Conservation (phyloP, 2,329 filamentous ascomycete genomes). For the Torrubiellomyces zombiae region DNA sequence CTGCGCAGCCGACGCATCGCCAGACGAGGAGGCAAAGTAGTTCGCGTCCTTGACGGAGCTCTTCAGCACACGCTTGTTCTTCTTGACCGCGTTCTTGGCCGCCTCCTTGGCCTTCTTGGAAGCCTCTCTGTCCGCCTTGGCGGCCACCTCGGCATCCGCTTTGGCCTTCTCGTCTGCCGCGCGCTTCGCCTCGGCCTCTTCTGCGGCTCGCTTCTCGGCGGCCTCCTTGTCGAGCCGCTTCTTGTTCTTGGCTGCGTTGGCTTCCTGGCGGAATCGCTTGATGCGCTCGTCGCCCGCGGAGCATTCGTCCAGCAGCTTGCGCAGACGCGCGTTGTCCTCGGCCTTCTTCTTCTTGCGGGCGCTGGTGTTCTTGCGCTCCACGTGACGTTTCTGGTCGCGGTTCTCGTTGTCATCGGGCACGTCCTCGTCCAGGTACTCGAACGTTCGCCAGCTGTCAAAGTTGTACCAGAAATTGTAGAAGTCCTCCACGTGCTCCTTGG, state of each 20-base stretch:
- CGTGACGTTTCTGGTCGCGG: constrained; percentile 95
- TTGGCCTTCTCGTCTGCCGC: constrained; percentile 65
- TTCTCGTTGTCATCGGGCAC: constrained; percentile 98
- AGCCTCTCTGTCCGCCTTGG: constrained; percentile 69
- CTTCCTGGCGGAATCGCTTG: constrained; percentile 89
- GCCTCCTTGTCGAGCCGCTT: constrained; percentile 82
- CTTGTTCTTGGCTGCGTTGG: constrained; percentile 91
- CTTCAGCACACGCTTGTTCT: constrained; percentile 98
- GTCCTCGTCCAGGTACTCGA: constrained; percentile 97
- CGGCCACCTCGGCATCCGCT: constrained; percentile 71
- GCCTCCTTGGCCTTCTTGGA: constrained; percentile 96
- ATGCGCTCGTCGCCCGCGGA: constrained; percentile 82
- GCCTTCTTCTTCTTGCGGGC: constrained; percentile 98
- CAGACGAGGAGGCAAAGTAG: constrained; percentile 71
- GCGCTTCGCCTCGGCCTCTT: constrained; percentile 72
- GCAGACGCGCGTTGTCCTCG: constrained; percentile 82
- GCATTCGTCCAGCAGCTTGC: constrained; percentile 76
- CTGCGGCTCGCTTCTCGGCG: constrained; percentile 69
- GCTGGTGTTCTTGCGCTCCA: constrained; percentile 96
- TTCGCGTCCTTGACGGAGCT: constrained; percentile 91
- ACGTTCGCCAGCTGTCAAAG: constrained; percentile 94
- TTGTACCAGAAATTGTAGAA: constrained; percentile 99
- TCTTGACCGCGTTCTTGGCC: constrained; percentile 97
- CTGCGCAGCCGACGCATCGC: constrained; percentile 54
- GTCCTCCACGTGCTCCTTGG: constrained; percentile 74